Percentiles rank a stretch among this genome's conserved stretches.
phyloP scores from a whole-genome alignment of 1,284 basidiomycete genomes.

The Somion occarium region DNA sequence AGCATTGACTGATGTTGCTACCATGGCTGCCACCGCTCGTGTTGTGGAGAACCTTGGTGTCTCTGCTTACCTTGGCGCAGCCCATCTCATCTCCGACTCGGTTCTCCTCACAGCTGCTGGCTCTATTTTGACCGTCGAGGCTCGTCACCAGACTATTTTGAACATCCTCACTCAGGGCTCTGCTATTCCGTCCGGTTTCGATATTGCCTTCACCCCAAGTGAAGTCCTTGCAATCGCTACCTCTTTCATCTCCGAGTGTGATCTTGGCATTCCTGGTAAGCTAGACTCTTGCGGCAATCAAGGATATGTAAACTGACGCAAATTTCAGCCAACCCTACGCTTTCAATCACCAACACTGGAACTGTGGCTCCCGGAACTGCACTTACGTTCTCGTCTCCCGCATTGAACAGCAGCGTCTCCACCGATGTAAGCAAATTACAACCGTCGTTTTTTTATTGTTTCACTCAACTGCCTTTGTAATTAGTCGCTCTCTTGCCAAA shows the following conservation, averaged over 20 bases:
- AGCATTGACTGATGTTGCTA: constrained; percentile 61
- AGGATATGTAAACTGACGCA: background rate
- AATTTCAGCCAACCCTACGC: constrained; percentile 50
- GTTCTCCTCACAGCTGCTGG: constrained; percentile 64
- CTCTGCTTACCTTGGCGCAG: constrained; percentile 75
- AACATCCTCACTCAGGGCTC: constrained; percentile 63
- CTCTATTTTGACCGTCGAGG: constrained; percentile 78
- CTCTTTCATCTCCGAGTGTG: constrained; percentile 70
- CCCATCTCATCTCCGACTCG: constrained; percentile 61
- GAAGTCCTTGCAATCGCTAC: constrained; percentile 75
- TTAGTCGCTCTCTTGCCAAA: constrained; percentile 72
- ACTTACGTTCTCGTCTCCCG: constrained; percentile 52
- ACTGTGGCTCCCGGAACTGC: constrained; percentile 49
- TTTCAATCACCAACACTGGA: constrained; percentile 62
- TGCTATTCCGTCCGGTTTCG: constrained; percentile 65
- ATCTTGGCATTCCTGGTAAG: constrained; percentile 55
- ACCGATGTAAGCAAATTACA: constrained; percentile 35
- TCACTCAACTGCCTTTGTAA: no score
- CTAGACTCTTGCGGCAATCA: constrained; percentile 4
- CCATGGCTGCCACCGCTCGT: constrained; percentile 73
- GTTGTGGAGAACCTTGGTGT: constrained; percentile 80
- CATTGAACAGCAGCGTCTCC: constrained; percentile 34
- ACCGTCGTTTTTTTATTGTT: background rate
- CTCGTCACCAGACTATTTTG: constrained; percentile 75
- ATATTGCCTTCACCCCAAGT: constrained; percentile 60